phyloP scores from a whole-genome alignment of 345 rosid genomes.

The Gossypium sturtianum region DNA sequence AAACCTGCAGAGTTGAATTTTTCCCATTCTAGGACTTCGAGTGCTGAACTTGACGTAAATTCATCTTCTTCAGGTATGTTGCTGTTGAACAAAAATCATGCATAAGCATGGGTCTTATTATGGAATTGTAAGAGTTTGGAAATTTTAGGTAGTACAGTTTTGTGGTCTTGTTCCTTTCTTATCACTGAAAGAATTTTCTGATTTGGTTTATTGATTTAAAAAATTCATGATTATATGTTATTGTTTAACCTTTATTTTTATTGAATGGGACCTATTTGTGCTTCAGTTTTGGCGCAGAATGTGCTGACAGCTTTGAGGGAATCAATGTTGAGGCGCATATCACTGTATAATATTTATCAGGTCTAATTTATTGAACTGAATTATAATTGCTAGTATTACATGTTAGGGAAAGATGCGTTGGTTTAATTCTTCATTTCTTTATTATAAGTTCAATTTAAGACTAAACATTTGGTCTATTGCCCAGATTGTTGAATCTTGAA shows the following conservation, averaged over 20 bases:
- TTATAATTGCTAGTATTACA: background rate
- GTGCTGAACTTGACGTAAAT: conserved; percentile 3
- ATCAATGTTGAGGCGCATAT: conserved; percentile 62
- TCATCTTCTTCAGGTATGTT: conserved; percentile 22
- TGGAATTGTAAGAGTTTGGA: background rate
- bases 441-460: background rate
- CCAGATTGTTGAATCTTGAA: background rate
- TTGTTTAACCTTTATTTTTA: background rate
- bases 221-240: background rate
- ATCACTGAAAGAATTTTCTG: background rate
- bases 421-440: conserved; percentile 5
- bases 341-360: conserved; percentile 52
- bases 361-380: conserved; percentile 24
- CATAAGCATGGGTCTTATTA: background rate
- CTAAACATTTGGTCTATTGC: background rate
- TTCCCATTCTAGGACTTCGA: conserved; percentile 14
- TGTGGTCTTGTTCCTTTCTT: background rate
- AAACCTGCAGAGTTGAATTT: conserved; percentile 29
- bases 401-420: background rate
- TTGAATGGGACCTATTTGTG: conserved; percentile 20
- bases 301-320: conserved; percentile 58
- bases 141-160: background rate
- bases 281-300: conserved; percentile 34
- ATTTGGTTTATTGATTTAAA: background rate
- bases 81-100: conserved; percentile 18